Conservation (phyloP, 1,139 yeast species). For the Yamadazyma epiphylla region DNA sequence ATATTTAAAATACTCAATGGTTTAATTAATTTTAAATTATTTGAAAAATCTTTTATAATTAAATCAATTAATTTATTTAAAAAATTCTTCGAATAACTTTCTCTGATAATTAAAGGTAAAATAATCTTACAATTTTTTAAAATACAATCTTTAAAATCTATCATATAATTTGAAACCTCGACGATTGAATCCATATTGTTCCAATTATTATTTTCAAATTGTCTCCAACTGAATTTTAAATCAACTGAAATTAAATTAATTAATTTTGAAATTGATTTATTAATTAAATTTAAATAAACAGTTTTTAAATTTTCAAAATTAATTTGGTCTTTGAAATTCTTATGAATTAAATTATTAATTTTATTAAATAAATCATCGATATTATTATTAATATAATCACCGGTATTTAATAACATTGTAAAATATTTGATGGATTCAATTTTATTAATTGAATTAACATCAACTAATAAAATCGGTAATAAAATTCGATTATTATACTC, state of each 20-base stretch:
- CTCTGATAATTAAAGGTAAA: slow-evolving; percentile 63
- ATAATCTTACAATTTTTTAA: slow-evolving; percentile 44
- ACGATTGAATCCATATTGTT: slow-evolving; percentile 54
- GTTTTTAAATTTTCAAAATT: slow-evolving; percentile 57
- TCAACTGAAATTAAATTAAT: slow-evolving; percentile 60
- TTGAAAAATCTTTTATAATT: slow-evolving; percentile 53
- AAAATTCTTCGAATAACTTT: slow-evolving; percentile 65
- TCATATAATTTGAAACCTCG: slow-evolving; percentile 68
- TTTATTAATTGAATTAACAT: slow-evolving; percentile 16
- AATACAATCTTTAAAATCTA: slow-evolving; percentile 51
- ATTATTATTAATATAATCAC: slow-evolving; percentile 83
- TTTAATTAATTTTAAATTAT: slow-evolving; percentile 53
- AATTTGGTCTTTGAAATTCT: slow-evolving; percentile 28
- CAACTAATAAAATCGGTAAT: slow-evolving; percentile 52
- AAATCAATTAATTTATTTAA: slow-evolving; percentile 75
- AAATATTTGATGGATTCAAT: slow-evolving; percentile 63
- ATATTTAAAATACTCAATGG: slow-evolving; percentile 71
- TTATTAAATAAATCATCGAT: slow-evolving; percentile 72
- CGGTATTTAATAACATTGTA: slow-evolving; percentile 77
- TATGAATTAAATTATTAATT: slow-evolving; percentile 45
- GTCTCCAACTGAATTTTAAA: slow-evolving; percentile 75
- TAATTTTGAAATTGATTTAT: slow-evolving; percentile 53
- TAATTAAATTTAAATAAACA: slow-evolving; percentile 54
- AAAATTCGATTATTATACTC: slow-evolving; percentile 64
- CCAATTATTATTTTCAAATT: slow-evolving; percentile 82